These are phyloP conservation scores for Polyporus tsugae DNA, from an alignment of 1,284 basidiomycete species.

Conservation along the genomic window DNA sequence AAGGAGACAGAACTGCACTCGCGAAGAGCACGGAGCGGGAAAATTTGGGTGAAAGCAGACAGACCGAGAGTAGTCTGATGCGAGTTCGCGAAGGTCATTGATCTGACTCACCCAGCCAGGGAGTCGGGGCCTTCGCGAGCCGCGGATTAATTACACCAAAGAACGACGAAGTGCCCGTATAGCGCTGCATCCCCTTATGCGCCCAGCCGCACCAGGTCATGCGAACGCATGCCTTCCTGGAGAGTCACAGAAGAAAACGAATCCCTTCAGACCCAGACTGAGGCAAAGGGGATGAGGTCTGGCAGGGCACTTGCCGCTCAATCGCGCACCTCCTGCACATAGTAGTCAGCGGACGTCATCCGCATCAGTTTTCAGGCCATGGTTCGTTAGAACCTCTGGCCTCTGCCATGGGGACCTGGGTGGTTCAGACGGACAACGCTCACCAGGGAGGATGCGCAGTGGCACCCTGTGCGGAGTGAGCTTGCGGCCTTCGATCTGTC, in stretches of 20 bases:
- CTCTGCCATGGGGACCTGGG: too few species aligned
- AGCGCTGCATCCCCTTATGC: background rate
- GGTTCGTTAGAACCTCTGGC: too few species aligned
- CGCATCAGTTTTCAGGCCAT: too few species aligned
- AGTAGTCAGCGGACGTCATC: too few species aligned
- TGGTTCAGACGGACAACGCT: too few species aligned
- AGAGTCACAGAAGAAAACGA: background rate
- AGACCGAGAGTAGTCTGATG: slow-evolving; percentile 1
- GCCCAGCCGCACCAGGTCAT: background rate
- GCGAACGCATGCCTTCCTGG: background rate
- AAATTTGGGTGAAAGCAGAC: slow-evolving; percentile 4
- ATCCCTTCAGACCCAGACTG: background rate
- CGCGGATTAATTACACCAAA: background rate
- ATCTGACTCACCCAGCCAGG: background rate
- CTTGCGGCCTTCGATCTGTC: too few species aligned
- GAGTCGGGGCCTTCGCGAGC: background rate
- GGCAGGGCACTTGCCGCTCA: too few species aligned
- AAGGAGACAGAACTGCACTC: background rate
- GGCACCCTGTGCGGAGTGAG: too few species aligned
- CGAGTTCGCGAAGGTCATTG: background rate
- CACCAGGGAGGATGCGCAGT: too few species aligned
- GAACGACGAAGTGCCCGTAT: background rate
- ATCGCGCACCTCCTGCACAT: too few species aligned
- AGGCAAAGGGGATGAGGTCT: too few species aligned
- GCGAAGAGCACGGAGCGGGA: background rate